Evolutionary conservation across 2,329 filamentous ascomycete species (phyloP), one percentile per base, ranked within the genome.

Genomic region (Alternaria hordeiaustralica): DNA sequence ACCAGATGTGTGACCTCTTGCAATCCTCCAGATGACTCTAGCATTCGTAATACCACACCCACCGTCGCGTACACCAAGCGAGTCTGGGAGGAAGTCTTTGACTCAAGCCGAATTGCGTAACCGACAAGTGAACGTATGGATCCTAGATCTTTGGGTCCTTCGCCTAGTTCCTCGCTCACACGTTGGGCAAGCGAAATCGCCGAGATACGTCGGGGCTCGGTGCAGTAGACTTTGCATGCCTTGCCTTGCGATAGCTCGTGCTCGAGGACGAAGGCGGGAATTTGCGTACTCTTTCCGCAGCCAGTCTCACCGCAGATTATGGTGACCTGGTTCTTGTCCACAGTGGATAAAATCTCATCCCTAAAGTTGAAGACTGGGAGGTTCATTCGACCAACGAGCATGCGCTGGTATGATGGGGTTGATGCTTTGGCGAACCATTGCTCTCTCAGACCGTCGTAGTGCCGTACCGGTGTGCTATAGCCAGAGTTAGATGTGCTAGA

Each of bases 301-400:
- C 96, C 96, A 3, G 96, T 99, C 81, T 99, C 96, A 77, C 96
- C 96, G 77, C 95, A 98, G 28, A 99, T 88, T 63, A 99, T 97
- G 10, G 96, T 90, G 10, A 97, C 91, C 74, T 96, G 94, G 68
- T 97, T 87, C 21, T 87, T 85, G 50, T 93, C 90, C 28, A 99
- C 90, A 2, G 92, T 88, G 25, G 88, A 85, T 12, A 98, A 82
- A 8, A 97, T 93, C 54, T 93, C 87, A 12, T 92, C 84, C 69
- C 90, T 90, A 78, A 96, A 97, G 12, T 87, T 86, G 88, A 92
- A 97, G 84, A 99, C 97, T 0, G 96, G 96, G 18, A 99, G 86
- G 71, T 91, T 91, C 84, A 89, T 90, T 60, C 96, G 89, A 30
- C 86, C 89, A 77, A 87, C 81, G 57, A 95, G 85, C 96, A 99